Percentiles rank a stretch among this genome's conserved stretches.
Conservation (phyloP, 768 basidiomycete genomes). For the Leccinellum rugosiceps region DNA sequence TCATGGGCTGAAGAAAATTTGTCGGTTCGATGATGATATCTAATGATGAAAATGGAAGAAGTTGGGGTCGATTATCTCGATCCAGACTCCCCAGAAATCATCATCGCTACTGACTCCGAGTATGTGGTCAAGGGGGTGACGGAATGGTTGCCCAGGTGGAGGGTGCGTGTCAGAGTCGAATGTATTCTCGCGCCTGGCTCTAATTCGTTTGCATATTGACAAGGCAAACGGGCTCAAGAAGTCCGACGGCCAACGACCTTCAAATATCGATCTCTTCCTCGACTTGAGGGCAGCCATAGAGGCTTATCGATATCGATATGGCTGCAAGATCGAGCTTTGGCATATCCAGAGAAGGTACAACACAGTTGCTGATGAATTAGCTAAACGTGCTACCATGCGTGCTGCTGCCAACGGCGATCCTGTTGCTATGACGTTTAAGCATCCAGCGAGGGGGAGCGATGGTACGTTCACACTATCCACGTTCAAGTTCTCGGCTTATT, state of each 20-base stretch:
- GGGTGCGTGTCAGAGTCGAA: neutral
- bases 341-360: conserved; percentile 24
- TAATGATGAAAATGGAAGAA: neutral
- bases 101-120: conserved; percentile 5
- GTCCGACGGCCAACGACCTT: neutral
- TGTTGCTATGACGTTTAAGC: too few relatives aligned
- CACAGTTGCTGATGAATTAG: conserved; percentile 22
- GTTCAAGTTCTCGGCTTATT: too few relatives aligned
- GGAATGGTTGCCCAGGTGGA: conserved; percentile 7
- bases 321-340: conserved; percentile 23
- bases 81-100: neutral
- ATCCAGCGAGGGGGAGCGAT: too few relatives aligned
- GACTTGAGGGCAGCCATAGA: neutral
- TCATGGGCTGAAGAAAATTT: conserved; percentile 23
- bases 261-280: conserved; percentile 7
- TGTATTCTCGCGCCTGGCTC: too few relatives aligned
- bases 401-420: neutral
- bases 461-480: too few relatives aligned
- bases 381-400: conserved; percentile 8
- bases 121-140: conserved; percentile 9
- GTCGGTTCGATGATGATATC: conserved; percentile 19
- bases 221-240: conserved; percentile 1
- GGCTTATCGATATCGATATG: neutral
- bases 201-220: neutral
- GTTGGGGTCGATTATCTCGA: too few relatives aligned